Conservation (phyloP, 2,329 filamentous ascomycete species). For the Pyricularia sp. region DNA sequence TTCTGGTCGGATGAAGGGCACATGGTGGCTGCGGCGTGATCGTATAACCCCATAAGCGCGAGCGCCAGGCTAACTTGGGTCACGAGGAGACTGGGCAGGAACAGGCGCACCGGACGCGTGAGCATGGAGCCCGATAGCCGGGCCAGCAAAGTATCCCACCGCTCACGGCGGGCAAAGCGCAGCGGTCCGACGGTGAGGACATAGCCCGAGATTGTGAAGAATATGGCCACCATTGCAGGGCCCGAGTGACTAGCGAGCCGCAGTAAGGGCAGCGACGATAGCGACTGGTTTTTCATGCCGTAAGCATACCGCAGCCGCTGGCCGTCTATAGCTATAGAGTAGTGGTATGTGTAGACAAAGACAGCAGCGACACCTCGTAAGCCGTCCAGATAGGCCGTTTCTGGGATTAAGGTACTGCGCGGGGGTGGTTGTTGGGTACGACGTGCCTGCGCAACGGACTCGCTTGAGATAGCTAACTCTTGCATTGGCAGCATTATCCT, state of each 20-base stretch:
- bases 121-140: constrained; percentile 32
- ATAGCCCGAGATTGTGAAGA: constrained; percentile 38
- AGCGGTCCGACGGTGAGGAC: constrained; percentile 31
- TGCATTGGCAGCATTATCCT: too few species aligned
- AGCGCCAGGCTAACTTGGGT: background rate
- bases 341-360: constrained; percentile 33
- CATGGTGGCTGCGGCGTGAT: background rate
- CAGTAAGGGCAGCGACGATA: constrained; percentile 29
- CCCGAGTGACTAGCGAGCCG: constrained; percentile 27
- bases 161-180: constrained; percentile 23
- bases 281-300: constrained; percentile 18
- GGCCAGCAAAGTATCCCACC: constrained; percentile 22
- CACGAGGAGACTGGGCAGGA: constrained; percentile 22
- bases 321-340: constrained; percentile 23
- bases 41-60: background rate
- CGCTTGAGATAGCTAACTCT: too few species aligned
- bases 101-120: constrained; percentile 33
- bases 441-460: background rate
- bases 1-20: background rate
- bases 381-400: constrained; percentile 35
- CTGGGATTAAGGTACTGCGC: constrained; percentile 4
- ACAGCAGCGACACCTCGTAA: constrained; percentile 34
- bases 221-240: constrained; percentile 34
- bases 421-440: background rate
- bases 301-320: constrained; percentile 22